Evolutionary conservation across 176 grass and related monocot genomes (phyloP).

Genomic region (Eleusine indica): DNA sequence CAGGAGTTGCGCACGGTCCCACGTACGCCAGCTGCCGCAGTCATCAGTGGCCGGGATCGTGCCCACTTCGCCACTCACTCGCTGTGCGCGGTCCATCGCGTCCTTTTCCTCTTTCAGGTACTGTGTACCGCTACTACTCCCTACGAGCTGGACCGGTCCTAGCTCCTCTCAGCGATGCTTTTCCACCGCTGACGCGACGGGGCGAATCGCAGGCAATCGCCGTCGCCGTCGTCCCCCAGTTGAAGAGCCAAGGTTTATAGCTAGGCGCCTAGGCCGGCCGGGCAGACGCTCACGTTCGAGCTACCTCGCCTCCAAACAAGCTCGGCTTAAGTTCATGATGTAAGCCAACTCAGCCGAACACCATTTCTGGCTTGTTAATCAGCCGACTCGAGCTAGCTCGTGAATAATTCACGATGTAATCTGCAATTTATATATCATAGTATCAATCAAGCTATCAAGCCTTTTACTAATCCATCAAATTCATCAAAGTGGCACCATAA

Average conservation of each 20-base stretch:
- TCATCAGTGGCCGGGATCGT: not conserved
- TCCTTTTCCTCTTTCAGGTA: slow-evolving; percentile 11
- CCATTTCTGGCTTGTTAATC: too few species aligned
- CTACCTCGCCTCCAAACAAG: too few species aligned
- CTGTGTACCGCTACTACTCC: not conserved
- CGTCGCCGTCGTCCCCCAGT: not conserved
- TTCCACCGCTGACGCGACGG: slow-evolving; percentile 19
- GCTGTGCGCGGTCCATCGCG: slow-evolving; percentile 2
- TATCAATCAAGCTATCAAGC: too few species aligned
- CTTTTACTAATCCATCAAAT: too few species aligned
- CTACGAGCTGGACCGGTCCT: not conserved
- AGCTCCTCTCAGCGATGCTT: not conserved
- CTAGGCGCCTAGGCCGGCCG: too few species aligned
- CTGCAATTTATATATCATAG: too few species aligned
- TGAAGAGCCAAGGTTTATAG: not conserved
- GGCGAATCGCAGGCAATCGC: slow-evolving; percentile 8
- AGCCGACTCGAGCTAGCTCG: too few species aligned
- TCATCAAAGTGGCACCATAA: too few species aligned
- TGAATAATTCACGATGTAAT: too few species aligned
- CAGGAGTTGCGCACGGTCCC: slow-evolving; percentile 36
- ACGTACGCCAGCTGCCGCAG: not conserved
- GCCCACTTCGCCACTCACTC: slow-evolving; percentile 13
- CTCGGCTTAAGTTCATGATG: too few species aligned
- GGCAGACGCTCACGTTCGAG: too few species aligned
- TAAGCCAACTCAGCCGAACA: too few species aligned